Percentiles rank a stretch among this genome's conserved stretches.
Conservation (phyloP, 805 yeast genomes). For the Wickerhamiella parazyma region DNA sequence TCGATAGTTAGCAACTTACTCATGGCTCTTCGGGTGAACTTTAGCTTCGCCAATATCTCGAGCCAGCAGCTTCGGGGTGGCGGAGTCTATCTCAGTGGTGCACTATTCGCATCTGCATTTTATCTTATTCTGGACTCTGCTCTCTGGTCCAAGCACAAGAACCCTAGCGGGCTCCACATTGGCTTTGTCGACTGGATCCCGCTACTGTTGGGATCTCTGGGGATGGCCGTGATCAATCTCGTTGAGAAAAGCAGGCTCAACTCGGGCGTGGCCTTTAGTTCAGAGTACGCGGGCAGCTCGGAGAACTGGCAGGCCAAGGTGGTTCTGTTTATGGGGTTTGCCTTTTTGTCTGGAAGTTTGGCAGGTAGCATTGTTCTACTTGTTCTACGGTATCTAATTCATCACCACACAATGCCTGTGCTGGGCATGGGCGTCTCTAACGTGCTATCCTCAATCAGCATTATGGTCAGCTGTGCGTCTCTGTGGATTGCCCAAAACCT, state of each 20-base stretch:
- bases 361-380: constrained; percentile 86
- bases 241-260: constrained; percentile 50
- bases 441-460: constrained; percentile 61
- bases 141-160: constrained; percentile 66
- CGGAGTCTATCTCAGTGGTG: constrained; percentile 51
- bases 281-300: constrained; percentile 25
- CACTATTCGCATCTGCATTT: constrained; percentile 64
- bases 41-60: constrained; percentile 41
- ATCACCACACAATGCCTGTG: constrained; percentile 72
- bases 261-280: constrained; percentile 30
- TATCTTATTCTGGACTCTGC: constrained; percentile 87
- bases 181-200: constrained; percentile 96
- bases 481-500: constrained; percentile 92
- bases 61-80: constrained; percentile 54
- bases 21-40: constrained; percentile 9
- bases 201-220: constrained; percentile 70
- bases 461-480: constrained; percentile 78
- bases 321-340: constrained; percentile 80
- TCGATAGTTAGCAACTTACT: not conserved
- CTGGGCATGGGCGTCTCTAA: constrained; percentile 89
- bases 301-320: constrained; percentile 92
- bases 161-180: constrained; percentile 77
- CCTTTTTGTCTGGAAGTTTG: constrained; percentile 83
- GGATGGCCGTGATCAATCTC: constrained; percentile 68
- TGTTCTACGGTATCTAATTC: constrained; percentile 68